Percentiles rank a stretch among this genome's conserved stretches.
Conservation (phyloP, 2,329 filamentous ascomycete genomes). For the Chalaropsis ovoidea region DNA sequence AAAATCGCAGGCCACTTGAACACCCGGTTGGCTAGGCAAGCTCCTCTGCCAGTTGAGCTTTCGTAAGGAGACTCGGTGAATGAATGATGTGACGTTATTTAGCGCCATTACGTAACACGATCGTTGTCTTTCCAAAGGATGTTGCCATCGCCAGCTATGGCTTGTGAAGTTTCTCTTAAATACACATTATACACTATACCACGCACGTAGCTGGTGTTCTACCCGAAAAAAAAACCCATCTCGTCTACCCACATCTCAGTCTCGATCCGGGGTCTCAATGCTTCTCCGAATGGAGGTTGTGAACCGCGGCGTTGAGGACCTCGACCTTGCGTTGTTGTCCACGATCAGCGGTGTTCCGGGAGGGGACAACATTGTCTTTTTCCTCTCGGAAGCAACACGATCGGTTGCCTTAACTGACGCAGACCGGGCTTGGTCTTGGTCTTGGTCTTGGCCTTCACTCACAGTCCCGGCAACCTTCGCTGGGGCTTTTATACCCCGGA, state of each 20-base stretch:
- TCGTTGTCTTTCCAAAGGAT: not conserved
- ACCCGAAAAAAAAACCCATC: not conserved
- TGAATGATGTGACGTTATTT: not conserved
- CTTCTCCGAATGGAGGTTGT: slow-evolving; percentile 40
- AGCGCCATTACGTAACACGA: not conserved
- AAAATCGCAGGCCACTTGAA: not conserved
- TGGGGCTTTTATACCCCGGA: not conserved
- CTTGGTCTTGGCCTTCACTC: not conserved
- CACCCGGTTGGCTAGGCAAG: not conserved
- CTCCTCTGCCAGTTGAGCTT: not conserved
- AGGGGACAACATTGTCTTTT: slow-evolving; percentile 9
- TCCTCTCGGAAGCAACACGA: not conserved
- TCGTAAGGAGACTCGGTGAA: not conserved
- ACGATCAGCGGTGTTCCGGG: not conserved
- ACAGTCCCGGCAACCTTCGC: not conserved
- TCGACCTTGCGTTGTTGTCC: not conserved
- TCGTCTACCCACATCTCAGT: slow-evolving; percentile 45
- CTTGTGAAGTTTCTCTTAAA: not conserved
- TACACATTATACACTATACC: slow-evolving; percentile 13
- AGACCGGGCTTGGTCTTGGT: not conserved
- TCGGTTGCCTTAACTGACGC: not conserved
- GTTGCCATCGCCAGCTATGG: not conserved
- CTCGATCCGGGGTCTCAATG: slow-evolving; percentile 55
- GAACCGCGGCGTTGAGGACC: slow-evolving; percentile 33
- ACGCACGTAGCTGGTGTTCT: not conserved